phyloP scores from a whole-genome alignment of 176 grass and related monocot genomes.

The Ananas comosus region DNA sequence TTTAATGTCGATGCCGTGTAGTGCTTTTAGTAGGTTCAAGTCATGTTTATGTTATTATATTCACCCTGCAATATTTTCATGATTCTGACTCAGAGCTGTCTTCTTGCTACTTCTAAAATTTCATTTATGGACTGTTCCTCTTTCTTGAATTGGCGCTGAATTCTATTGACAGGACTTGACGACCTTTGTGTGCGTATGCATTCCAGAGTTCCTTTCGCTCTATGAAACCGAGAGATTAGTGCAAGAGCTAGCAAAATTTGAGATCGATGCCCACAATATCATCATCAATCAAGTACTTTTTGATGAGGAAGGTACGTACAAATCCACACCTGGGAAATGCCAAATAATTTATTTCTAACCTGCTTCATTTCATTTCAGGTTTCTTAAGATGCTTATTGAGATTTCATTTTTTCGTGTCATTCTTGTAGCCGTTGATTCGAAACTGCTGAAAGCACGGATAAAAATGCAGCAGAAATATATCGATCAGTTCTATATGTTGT shows the following conservation, averaged over 20 bases:
- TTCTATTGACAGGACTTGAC: conserved; percentile 75
- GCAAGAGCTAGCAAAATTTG: conserved; percentile 92
- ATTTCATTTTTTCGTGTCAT: conserved; percentile 18
- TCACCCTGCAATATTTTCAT: too few species aligned
- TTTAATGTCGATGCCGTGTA: too few species aligned
- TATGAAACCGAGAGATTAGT: conserved; percentile 99
- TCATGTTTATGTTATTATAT: too few species aligned
- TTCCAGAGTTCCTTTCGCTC: conserved; percentile 97
- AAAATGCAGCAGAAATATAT: conserved; percentile 98
- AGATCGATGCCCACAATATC: conserved; percentile 95
- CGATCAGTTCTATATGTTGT: conserved; percentile 90
- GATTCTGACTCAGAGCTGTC: too few species aligned
- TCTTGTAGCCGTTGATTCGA: conserved; percentile 75
- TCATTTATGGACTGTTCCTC: neutral
- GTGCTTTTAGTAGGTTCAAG: too few species aligned
- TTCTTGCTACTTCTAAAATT: neutral
- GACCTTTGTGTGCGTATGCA: conserved; percentile 96
- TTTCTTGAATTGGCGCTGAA: neutral
- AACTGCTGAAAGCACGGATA: conserved; percentile 69
- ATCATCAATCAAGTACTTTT: conserved; percentile 98
- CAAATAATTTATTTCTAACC: too few species aligned
- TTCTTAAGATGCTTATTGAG: neutral
- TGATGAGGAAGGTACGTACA: conserved; percentile 75
- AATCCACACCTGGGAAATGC: too few species aligned
- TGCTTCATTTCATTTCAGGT: neutral